Conservation (phyloP, 768 basidiomycete genomes). For the Trametes cubensis region DNA sequence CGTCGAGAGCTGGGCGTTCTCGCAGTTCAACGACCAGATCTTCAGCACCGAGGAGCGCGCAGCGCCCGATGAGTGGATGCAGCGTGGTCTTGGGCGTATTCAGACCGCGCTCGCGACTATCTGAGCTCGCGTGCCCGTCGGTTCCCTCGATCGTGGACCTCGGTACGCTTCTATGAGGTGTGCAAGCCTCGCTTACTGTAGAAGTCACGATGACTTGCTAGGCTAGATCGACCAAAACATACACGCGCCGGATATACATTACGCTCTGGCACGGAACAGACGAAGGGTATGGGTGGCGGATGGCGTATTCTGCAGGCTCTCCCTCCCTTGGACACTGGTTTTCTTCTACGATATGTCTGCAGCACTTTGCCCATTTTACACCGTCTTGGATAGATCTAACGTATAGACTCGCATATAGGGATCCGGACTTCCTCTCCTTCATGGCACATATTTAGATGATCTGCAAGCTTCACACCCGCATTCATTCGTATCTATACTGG, state of each 20-base stretch:
- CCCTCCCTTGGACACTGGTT: no score
- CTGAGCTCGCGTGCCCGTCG: neutral
- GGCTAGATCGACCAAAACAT: no score
- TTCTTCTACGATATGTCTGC: neutral
- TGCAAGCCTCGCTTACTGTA: no score
- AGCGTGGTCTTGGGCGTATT: conserved; percentile 50
- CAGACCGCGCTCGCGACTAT: conserved; percentile 34
- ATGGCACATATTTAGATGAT: neutral
- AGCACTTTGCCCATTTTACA: neutral
- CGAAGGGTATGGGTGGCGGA: no score
- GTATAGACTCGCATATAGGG: conserved; percentile 11
- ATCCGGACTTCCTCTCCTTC: conserved; percentile 13
- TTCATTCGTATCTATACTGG: conserved; percentile 16
- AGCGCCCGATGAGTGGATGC: conserved; percentile 60
- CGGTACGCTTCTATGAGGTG: neutral
- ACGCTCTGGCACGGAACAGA: no score
- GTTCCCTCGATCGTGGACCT: neutral
- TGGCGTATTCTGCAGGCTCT: no score
- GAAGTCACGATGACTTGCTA: no score
- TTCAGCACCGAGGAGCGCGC: conserved; percentile 50
- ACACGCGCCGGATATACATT: no score
- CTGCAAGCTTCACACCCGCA: neutral
- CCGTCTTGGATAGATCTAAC: neutral
- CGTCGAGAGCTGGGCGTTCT: conserved; percentile 62
- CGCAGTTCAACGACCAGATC: conserved; percentile 57